phyloP scores from a whole-genome alignment of 441 rosid genomes.

The Jatropha multifida region DNA sequence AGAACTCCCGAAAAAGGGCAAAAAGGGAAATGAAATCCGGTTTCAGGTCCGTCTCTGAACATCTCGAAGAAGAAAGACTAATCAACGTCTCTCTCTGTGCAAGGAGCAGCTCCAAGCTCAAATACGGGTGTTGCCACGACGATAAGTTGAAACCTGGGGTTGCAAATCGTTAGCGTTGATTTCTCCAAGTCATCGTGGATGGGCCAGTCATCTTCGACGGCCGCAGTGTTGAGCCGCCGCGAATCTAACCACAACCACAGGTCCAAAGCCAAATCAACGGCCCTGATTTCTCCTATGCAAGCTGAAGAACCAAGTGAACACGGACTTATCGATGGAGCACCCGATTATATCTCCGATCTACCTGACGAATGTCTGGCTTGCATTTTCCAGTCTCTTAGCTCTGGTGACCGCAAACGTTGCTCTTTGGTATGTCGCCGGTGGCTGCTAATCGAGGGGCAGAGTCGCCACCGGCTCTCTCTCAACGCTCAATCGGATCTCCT shows the following conservation, averaged over 20 bases:
- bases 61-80: slow-evolving; percentile 19
- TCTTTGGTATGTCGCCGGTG: slow-evolving; percentile 76
- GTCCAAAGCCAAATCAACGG: slow-evolving; percentile 34
- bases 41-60: slow-evolving; percentile 39
- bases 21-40: slow-evolving; percentile 38
- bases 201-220: slow-evolving; percentile 68
- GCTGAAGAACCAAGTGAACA: slow-evolving; percentile 26
- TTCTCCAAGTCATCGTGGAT: slow-evolving; percentile 29
- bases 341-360: slow-evolving; percentile 55
- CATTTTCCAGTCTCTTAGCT: slow-evolving; percentile 63
- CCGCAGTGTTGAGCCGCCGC: slow-evolving; percentile 42
- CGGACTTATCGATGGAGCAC: slow-evolving; percentile 18
- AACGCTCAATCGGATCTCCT: slow-evolving; percentile 67
- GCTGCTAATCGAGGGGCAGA: slow-evolving; percentile 72
- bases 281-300: slow-evolving; percentile 38
- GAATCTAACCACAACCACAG: slow-evolving; percentile 35
- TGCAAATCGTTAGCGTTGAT: slow-evolving; percentile 3
- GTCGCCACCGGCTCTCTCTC: slow-evolving; percentile 80
- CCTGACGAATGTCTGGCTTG: slow-evolving; percentile 86
- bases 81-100: not conserved
- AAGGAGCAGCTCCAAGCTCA: not conserved
- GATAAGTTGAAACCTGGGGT: not conserved
- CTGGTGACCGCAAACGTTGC: slow-evolving; percentile 62
- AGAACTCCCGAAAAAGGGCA: not conserved
- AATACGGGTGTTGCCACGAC: slow-evolving; percentile 7